Conservation (phyloP, 352 stramenopile genomes). For the Globisporangium cystogenes region DNA sequence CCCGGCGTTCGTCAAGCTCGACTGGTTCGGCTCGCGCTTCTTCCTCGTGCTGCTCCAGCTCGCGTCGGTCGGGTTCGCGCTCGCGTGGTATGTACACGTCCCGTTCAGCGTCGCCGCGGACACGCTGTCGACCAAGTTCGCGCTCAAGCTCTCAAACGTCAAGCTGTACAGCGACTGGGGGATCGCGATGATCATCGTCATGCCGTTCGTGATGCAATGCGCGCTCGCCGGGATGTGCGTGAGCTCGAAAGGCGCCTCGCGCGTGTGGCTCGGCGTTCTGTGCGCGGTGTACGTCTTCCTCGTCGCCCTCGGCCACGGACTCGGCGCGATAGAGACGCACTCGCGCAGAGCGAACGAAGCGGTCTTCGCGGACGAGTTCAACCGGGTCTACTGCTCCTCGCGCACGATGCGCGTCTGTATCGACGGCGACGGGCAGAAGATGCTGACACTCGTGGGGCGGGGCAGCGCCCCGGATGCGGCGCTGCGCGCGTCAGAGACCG, state of each 20-base stretch:
- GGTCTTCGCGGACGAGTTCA: constrained; percentile 10
- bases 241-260: background rate
- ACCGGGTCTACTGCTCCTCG: constrained; percentile 6
- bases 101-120: constrained; percentile 1
- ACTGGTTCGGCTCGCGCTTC: too few species aligned
- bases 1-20: too few species aligned
- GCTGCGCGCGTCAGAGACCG: background rate
- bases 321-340: background rate
- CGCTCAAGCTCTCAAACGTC: background rate
- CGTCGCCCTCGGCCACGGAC: background rate
- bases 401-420: constrained; percentile 4
- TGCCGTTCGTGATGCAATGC: background rate
- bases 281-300: constrained; percentile 2
- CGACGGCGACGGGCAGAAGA: background rate
- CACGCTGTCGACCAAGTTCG: constrained; percentile 1
- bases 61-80: too few species aligned
- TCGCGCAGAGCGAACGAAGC: background rate
- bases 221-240: background rate
- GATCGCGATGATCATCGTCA: background rate
- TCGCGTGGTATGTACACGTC: too few species aligned
- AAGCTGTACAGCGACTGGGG: background rate
- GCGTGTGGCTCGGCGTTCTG: background rate
- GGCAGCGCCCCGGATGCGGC: background rate
- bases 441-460: constrained; percentile 1
- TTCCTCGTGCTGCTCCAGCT: too few species aligned